Evolutionary conservation across 352 stramenopile species (phyloP).

Genomic region (Peronospora farinosa): DNA sequence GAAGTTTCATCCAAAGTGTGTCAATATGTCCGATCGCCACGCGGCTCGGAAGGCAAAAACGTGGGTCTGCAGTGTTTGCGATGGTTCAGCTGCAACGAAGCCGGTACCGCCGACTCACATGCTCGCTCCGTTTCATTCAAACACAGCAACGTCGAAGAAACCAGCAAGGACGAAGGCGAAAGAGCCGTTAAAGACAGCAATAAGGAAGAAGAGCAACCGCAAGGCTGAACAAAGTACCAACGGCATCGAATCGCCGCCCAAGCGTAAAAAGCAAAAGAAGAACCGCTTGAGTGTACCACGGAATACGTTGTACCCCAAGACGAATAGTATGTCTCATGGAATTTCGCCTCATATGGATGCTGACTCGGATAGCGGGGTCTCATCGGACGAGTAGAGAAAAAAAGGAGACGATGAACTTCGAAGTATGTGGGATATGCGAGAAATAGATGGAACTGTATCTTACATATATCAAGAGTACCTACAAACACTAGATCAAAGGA

Average conservation of each 20-base stretch:
- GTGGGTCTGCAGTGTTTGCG: constrained; percentile 29
- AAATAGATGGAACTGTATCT: background rate
- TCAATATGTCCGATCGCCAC: constrained; percentile 73
- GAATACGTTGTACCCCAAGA: constrained; percentile 25
- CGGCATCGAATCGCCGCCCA: constrained; percentile 8
- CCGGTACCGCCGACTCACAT: constrained; percentile 12
- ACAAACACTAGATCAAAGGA: no score
- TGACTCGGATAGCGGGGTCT: constrained; percentile 32
- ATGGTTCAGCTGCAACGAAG: constrained; percentile 21
- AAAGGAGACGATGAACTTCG: background rate
- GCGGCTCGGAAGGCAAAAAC: constrained; percentile 49
- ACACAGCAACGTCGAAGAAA: constrained; percentile 15
- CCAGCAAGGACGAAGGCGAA: constrained; percentile 12
- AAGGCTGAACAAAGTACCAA: constrained; percentile 11
- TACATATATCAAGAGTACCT: background rate
- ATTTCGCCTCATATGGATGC: constrained; percentile 41
- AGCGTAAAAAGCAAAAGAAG: constrained; percentile 29
- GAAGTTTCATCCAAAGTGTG: constrained; percentile 73
- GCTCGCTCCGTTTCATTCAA: constrained; percentile 4
- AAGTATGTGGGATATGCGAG: constrained; percentile 8
- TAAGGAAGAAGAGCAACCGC: constrained; percentile 14
- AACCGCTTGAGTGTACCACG: constrained; percentile 25
- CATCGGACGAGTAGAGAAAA: constrained; percentile 27
- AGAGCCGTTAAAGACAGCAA: constrained; percentile 7
- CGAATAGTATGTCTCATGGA: constrained; percentile 18